Conservation (phyloP, 2,329 filamentous ascomycete species). For the Cladosporium sp. region DNA sequence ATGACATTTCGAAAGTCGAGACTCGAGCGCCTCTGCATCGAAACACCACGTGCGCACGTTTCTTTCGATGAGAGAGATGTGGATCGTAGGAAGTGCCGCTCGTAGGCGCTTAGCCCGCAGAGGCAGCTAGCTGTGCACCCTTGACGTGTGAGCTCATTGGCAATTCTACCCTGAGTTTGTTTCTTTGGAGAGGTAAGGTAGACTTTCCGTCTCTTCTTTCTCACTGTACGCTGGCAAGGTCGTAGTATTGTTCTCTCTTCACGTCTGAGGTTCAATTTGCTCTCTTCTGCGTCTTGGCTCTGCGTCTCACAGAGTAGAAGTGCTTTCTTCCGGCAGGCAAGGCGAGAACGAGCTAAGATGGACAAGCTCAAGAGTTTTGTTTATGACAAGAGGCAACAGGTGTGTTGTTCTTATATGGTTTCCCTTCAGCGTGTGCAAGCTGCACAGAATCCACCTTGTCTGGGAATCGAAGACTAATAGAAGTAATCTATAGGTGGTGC, state of each 20-base stretch:
- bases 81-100: background rate
- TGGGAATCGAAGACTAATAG: too few species aligned
- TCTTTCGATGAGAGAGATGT: background rate
- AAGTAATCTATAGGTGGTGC: conserved; percentile 40
- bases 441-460: too few species aligned
- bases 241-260: background rate
- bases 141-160: too few species aligned
- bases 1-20: background rate
- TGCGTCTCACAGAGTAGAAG: background rate
- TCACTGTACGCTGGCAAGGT: background rate
- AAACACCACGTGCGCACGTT: background rate
- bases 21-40: background rate
- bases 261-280: background rate
- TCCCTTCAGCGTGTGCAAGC: background rate
- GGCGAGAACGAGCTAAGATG: conserved; percentile 13
- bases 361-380: conserved; percentile 21
- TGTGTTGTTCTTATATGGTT: background rate
- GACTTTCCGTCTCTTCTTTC: background rate
- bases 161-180: too few species aligned
- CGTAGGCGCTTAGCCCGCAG: background rate
- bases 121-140: too few species aligned
- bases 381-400: conserved; percentile 27
- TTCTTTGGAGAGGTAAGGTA: background rate
- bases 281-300: background rate
- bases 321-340: background rate